These are phyloP conservation scores for Hypsizygus marmoreus DNA, from an alignment of 768 basidiomycete genomes.

Conservation along the genomic window DNA sequence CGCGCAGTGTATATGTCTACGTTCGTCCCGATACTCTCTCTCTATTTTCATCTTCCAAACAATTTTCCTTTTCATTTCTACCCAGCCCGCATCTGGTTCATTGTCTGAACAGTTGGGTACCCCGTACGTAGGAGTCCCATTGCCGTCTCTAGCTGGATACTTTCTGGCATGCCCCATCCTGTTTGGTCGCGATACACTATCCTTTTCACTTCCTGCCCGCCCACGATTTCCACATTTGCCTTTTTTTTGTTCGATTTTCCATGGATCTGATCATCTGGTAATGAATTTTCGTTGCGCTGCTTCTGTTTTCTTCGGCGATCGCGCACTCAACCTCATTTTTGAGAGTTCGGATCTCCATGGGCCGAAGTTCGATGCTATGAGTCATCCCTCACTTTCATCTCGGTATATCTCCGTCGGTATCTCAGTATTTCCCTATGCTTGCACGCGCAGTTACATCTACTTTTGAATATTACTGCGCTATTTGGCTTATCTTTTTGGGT, in stretches of 20 bases:
- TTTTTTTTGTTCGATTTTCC: constrained; percentile 4
- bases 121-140: no score
- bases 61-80: no score
- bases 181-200: not conserved
- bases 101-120: no score
- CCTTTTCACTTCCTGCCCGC: not conserved
- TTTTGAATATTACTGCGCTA: constrained; percentile 11
- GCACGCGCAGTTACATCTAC: constrained; percentile 5
- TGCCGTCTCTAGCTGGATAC: no score
- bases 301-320: constrained; percentile 5
- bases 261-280: not conserved
- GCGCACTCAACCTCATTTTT: constrained; percentile 7
- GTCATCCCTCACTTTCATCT: not conserved
- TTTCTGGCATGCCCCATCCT: no score
- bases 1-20: no score
- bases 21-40: no score
- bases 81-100: no score
- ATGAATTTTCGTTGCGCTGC: not conserved
- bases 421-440: not conserved
- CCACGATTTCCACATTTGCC: not conserved
- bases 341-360: no score
- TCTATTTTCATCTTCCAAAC: no score
- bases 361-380: constrained; percentile 5
- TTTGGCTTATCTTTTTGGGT: not conserved
- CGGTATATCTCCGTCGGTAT: not conserved